These are phyloP conservation scores for Annona cherimola DNA, from an alignment of 164 flowering plant genomes.

Conservation along the genomic window DNA sequence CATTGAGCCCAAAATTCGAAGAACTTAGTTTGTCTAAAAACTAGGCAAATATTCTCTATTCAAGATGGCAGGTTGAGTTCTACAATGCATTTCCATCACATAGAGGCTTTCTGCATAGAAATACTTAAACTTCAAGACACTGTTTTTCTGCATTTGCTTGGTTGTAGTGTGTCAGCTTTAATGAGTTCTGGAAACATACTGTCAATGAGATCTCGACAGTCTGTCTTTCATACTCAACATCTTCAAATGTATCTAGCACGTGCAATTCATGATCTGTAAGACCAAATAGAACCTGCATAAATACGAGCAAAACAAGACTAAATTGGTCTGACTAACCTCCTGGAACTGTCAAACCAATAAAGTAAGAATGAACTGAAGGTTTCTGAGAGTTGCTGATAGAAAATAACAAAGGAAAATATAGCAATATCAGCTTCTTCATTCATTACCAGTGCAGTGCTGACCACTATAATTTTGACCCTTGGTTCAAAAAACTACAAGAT, in stretches of 20 bases:
- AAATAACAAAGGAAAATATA: no score
- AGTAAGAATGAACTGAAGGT: not conserved
- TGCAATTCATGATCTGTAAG: slow-evolving; percentile 61
- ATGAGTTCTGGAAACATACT: slow-evolving; percentile 33
- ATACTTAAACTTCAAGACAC: not conserved
- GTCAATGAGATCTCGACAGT: slow-evolving; percentile 42
- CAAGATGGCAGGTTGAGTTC: no score
- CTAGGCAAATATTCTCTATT: no score
- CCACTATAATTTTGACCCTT: no score
- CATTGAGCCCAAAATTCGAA: no score
- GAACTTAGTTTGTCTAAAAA: no score
- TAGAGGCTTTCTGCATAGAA: not conserved
- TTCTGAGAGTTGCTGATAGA: no score
- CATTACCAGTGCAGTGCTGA: no score
- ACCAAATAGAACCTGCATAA: slow-evolving; percentile 58
- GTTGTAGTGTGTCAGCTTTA: not conserved
- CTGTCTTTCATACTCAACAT: slow-evolving; percentile 66
- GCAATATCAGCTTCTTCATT: no score
- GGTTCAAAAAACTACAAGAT: no score
- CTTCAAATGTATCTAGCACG: slow-evolving; percentile 75
- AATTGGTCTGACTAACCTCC: not conserved
- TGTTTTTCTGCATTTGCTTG: no score
- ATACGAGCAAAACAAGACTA: not conserved
- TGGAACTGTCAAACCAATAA: not conserved
- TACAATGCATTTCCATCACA: no score